A percentile compares a stretch with the other conserved stretches of the same genome.
Conservation (phyloP, 2,329 filamentous ascomycete genomes). For the Colletotrichum somersetense region DNA sequence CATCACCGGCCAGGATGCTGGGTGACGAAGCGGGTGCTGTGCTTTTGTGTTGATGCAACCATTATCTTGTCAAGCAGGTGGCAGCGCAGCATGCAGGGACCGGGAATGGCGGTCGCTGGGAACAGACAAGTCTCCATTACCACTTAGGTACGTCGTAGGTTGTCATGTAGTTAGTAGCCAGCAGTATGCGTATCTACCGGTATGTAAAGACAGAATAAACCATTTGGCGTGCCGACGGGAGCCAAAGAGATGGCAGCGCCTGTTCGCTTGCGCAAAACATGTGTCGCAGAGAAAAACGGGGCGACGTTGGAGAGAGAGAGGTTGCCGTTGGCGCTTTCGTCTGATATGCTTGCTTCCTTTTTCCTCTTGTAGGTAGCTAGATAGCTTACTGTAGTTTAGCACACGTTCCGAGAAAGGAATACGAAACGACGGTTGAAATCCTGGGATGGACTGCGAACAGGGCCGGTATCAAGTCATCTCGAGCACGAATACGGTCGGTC, state of each 20-base stretch:
- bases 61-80: neutral
- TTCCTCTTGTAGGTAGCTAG: neutral
- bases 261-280: slow-evolving; percentile 29
- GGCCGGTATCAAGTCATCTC: slow-evolving; percentile 12
- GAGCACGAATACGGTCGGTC: slow-evolving; percentile 10
- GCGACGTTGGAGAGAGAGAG: slow-evolving; percentile 3
- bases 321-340: slow-evolving; percentile 27
- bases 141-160: too few relatives aligned
- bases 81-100: neutral
- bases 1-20: slow-evolving; percentile 38
- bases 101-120: neutral
- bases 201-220: neutral
- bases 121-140: slow-evolving; percentile 3
- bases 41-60: slow-evolving; percentile 19
- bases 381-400: too few relatives aligned
- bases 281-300: slow-evolving; percentile 25
- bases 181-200: neutral
- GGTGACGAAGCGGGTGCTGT: neutral
- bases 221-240: slow-evolving; percentile 2
- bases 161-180: too few relatives aligned
- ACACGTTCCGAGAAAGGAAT: slow-evolving; percentile 14
- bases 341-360: neutral
- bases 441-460: slow-evolving; percentile 1
- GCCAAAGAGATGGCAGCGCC: slow-evolving; percentile 23
- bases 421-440: slow-evolving; percentile 24